Conservation (phyloP, 495 filamentous ascomycete species). For the Filosporella fistucella region DNA sequence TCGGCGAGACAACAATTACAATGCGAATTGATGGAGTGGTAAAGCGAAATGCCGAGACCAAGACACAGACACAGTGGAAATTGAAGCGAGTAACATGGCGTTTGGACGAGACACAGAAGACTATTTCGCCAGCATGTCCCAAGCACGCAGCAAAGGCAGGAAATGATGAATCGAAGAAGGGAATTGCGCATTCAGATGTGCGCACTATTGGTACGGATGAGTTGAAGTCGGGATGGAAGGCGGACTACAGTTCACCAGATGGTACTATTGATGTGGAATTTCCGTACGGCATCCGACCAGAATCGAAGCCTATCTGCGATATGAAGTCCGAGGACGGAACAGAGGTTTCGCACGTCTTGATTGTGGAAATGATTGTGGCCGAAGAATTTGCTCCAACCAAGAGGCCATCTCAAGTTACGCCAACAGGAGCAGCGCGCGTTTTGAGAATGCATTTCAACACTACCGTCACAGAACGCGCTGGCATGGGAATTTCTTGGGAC, state of each 20-base stretch:
- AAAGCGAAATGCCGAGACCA: slow-evolving; percentile 26
- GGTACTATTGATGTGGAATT: slow-evolving; percentile 82
- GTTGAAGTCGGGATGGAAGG: slow-evolving; percentile 89
- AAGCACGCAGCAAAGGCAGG: slow-evolving; percentile 72
- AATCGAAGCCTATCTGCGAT: slow-evolving; percentile 67
- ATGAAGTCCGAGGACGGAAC: slow-evolving; percentile 74
- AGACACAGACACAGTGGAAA: slow-evolving; percentile 72
- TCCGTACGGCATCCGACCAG: slow-evolving; percentile 49
- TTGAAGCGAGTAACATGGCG: slow-evolving; percentile 89
- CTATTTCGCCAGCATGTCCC: slow-evolving; percentile 75
- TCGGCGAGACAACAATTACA: slow-evolving; percentile 73
- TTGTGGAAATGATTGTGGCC: slow-evolving; percentile 90
- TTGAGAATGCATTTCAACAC: slow-evolving; percentile 88
- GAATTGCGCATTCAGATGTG: slow-evolving; percentile 70
- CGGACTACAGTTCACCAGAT: slow-evolving; percentile 70
- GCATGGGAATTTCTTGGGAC: slow-evolving; percentile 94
- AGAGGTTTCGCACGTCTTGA: slow-evolving; percentile 73
- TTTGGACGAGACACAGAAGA: slow-evolving; percentile 79
- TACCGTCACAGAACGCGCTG: slow-evolving; percentile 74
- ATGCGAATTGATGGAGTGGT: slow-evolving; percentile 72
- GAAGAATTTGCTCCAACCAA: slow-evolving; percentile 81
- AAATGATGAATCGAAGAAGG: slow-evolving; percentile 56
- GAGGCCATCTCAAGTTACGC: slow-evolving; percentile 66
- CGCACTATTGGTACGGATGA: slow-evolving; percentile 72
- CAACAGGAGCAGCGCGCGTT: slow-evolving; percentile 87